Conservation (phyloP, 2,329 filamentous ascomycete genomes). For the Alternaria ethzedia region DNA sequence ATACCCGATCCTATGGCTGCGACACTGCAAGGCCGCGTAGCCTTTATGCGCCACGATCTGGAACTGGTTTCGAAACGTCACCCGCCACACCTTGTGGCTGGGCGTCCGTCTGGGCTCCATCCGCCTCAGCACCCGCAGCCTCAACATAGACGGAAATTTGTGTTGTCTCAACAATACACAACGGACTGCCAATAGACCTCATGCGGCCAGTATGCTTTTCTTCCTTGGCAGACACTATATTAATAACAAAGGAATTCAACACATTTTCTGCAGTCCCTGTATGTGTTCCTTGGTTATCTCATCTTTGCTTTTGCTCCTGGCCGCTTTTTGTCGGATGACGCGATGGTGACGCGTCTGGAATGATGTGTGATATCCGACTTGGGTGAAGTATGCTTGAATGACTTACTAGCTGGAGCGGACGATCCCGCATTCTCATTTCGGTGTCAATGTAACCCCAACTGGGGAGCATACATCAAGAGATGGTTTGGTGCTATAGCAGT, state of each 20-base stretch:
- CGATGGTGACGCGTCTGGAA: not conserved
- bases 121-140: not conserved
- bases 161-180: not conserved
- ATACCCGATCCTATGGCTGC: slow-evolving; percentile 1
- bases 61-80: slow-evolving; percentile 4
- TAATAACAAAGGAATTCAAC: not conserved
- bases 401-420: not conserved
- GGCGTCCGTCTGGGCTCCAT: slow-evolving; percentile 9
- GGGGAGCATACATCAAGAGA: not conserved
- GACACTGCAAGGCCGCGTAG: slow-evolving; percentile 1
- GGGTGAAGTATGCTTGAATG: not conserved
- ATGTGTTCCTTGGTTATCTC: not conserved
- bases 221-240: not conserved
- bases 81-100: slow-evolving; percentile 11
- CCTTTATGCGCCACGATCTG: slow-evolving; percentile 17
- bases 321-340: not conserved
- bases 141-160: not conserved
- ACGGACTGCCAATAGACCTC: not conserved
- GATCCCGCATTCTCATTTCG: not conserved
- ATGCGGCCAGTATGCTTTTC: not conserved
- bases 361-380: not conserved
- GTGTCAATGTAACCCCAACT: not conserved
- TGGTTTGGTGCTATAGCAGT: not conserved
- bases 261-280: not conserved
- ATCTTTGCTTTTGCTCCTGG: not conserved